Evolutionary conservation across 2,329 filamentous ascomycete species (phyloP).

Genomic region (Talaromyces sp.): DNA sequence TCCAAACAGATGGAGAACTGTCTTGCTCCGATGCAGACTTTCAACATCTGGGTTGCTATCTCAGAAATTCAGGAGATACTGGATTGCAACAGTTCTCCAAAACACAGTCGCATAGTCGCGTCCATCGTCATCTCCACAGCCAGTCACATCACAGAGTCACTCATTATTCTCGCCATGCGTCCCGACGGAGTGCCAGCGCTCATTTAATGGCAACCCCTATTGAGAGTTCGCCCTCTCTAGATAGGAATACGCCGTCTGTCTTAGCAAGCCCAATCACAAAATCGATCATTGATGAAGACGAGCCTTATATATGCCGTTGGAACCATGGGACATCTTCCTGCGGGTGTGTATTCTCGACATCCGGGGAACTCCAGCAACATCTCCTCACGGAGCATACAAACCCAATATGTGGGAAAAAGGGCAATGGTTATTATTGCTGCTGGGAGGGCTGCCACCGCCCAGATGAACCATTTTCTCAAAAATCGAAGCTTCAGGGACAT

Average conservation of each 20-base stretch:
- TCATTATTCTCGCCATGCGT: conserved; percentile 31
- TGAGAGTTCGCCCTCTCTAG: conserved; percentile 32
- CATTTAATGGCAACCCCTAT: conserved; percentile 32
- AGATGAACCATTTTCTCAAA: conserved; percentile 40
- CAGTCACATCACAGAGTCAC: conserved; percentile 31
- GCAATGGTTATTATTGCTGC: conserved; percentile 40
- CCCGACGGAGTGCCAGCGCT: conserved; percentile 32
- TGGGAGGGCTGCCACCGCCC: conserved; percentile 40
- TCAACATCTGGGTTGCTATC: conserved; percentile 22
- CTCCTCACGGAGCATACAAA: conserved; percentile 32
- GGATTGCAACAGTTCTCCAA: conserved; percentile 18
- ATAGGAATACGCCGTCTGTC: conserved; percentile 28
- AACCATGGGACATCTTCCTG: conserved; percentile 24
- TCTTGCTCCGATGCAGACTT: conserved; percentile 29
- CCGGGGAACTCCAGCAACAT: conserved; percentile 36
- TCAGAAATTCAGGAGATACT: conserved; percentile 21
- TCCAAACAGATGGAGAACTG: conserved; percentile 18
- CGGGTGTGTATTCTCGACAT: conserved; percentile 30
- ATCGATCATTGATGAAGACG: conserved; percentile 21
- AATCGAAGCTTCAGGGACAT: conserved; percentile 41
- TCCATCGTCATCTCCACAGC: conserved; percentile 26
- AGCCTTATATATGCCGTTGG: conserved; percentile 38
- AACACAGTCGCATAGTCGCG: conserved; percentile 15
- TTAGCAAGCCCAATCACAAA: conserved; percentile 32
- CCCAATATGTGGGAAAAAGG: conserved; percentile 32